Base-by-base conservation (phyloP, 345 rosid genomes). In the Rhodomyrtus tomentosa region DNA sequence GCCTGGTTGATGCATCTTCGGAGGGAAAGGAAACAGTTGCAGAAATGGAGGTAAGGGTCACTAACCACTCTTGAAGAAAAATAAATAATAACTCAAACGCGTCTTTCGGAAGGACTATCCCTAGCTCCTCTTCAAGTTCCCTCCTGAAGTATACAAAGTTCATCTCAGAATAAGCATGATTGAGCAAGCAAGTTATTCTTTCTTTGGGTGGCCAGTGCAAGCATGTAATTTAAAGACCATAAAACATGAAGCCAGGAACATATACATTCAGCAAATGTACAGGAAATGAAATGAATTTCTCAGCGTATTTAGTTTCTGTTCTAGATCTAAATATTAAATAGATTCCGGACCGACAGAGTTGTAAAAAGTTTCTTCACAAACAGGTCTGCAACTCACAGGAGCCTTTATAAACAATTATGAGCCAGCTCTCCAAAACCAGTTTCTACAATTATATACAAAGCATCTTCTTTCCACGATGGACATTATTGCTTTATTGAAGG, bases 121-220 rank as follows among this genome's bases (percentile, higher is more conserved):
- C 98, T 3, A 95, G 91, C 92, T 96, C 99, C 89, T 96, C 99
- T 22, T 95, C 89, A 84, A 96, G 95, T 94, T 95, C 99, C 85
- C 96, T 92, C 92, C 98, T 96, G 89, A 83, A 87, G 55, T 29
- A 83, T 10, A 7, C 74, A 79, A 76, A 83, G 73, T 21, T 62
- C 54, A 42, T 81, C 82, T 68, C 76, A 68, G 45, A 68, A 68
- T 68, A 32, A 68, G 76, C 24, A 68, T 68, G 45, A 68, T 20
- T 36, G 79, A 68, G 24, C 45, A 68, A 68, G 79, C 79, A 68
- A 25, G 45, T 68, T 36, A 36, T 68, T 68, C 76, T 36, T 36
- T 68, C 15, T 32, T 68, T 68, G 2, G 45, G 79, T 32, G 45
- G 45, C 79, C 79, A 36, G 25, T 36, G 45, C 45, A 36, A 18